phyloP scores from a whole-genome alignment of 2,329 filamentous ascomycete genomes.

The Calcarisporium arbuscula region DNA sequence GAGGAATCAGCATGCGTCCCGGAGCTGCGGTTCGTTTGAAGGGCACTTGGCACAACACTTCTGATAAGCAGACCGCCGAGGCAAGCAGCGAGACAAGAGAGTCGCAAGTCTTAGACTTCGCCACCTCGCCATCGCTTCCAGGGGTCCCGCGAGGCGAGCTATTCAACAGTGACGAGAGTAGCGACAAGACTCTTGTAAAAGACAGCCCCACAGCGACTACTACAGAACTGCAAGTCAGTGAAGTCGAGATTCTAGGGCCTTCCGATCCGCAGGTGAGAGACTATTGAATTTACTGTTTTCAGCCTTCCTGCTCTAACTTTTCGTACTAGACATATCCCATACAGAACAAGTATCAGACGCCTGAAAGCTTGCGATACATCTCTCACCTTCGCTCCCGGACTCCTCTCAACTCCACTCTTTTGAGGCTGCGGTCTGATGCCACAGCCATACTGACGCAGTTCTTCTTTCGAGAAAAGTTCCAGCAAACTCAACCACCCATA shows the following conservation, averaged over 20 bases:
- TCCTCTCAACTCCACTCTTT: slow-evolving; percentile 70
- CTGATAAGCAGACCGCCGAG: background rate
- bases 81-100: background rate
- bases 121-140: background rate
- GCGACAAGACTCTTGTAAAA: background rate
- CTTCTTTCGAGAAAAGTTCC: slow-evolving; percentile 64
- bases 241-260: slow-evolving; percentile 64
- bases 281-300: slow-evolving; percentile 1
- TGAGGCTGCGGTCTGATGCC: slow-evolving; percentile 77
- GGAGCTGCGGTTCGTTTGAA: slow-evolving; percentile 73
- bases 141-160: background rate
- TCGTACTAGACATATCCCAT: slow-evolving; percentile 71
- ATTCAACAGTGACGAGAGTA: background rate
- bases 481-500: slow-evolving; percentile 86
- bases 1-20: slow-evolving; percentile 60
- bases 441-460: slow-evolving; percentile 68
- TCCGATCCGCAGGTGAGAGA: slow-evolving; percentile 70
- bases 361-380: slow-evolving; percentile 81
- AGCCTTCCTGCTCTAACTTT: slow-evolving; percentile 10
- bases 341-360: slow-evolving; percentile 91
- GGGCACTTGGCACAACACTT: slow-evolving; percentile 60
- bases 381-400: slow-evolving; percentile 82
- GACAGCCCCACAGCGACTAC: slow-evolving; percentile 4
- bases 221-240: slow-evolving; percentile 66
- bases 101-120: background rate